Base-by-base conservation (phyloP, 306 rosid species). In the Cicer yamashitae region DNA sequence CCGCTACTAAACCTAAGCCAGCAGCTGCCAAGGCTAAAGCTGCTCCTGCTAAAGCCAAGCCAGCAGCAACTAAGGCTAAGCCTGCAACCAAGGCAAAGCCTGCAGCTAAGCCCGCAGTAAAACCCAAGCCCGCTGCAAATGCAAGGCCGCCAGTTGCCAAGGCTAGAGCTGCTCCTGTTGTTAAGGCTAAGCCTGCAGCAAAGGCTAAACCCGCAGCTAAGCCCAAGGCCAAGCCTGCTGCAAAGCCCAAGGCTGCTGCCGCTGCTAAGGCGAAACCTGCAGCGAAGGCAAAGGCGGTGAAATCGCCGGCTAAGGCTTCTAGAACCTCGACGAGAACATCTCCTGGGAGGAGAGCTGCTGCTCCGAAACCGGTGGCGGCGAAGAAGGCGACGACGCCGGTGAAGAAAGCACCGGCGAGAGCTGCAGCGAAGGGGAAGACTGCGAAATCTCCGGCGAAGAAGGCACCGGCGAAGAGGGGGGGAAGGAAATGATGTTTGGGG, bases 321-420 rank as follows among this genome's bases (percentile, higher is more conserved):
- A 81, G 96, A 72, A 91, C 94, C 1, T 84, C 93, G 56, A 84
- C 94, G 58, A 87, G 94, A 40, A 84, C 90, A 0, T 75, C 92
- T 0, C 97, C 94, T 0, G 92, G 94, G 39, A 87, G 78, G 86
- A 88, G 81, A 65, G 87, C 92, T 0, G 71, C 71, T 44, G 53
- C 53, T 8, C 10, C 71, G 0, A 66, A 66, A 13, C 40, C 71
- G 6, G 64, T 82, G 0, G 67, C 77, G 0, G 43, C 1, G 40
- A 87, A 87, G 88, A 91, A 86, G 67, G 88, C 89, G 0, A 57
- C 85, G 1, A 84, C 96, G 0, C 91, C 92, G 76, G 87, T 82
- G 10, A 89, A 52, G 83, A 87, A 73, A 0, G 47, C 73, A 0
- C 62, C 90, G 14, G 68, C 6, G 38, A 87, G 86, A 43, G 58